A percentile compares a stretch with the other conserved stretches of the same genome.
Conservation (phyloP, 192 early-diverging fungal species). For the Entomortierella chlamydospora region DNA sequence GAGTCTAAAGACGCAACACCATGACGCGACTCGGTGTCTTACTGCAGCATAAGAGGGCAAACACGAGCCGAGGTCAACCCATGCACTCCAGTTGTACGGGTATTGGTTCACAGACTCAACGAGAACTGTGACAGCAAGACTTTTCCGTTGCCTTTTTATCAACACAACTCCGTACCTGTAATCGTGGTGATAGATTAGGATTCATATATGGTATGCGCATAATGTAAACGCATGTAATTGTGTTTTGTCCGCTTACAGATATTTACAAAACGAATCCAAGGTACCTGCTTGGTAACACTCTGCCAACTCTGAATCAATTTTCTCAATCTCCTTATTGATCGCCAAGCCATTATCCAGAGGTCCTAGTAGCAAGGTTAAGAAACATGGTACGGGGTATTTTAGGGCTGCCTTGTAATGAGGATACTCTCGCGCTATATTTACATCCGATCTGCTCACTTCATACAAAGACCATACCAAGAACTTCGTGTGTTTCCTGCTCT, state of each 20-base stretch:
- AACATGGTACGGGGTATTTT: not conserved
- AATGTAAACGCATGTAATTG: too few species aligned
- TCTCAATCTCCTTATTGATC: constrained; percentile 61
- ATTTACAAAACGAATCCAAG: constrained; percentile 77
- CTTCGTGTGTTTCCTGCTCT: constrained; percentile 67
- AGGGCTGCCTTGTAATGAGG: too few species aligned
- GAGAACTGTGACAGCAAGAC: constrained; percentile 64
- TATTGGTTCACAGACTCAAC: constrained; percentile 75
- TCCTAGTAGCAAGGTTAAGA: constrained; percentile 32
- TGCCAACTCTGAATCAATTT: constrained; percentile 60
- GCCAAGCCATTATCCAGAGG: constrained; percentile 56
- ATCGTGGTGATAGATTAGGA: too few species aligned
- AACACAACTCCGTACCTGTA: constrained; percentile 68
- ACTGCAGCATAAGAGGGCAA: constrained; percentile 58
- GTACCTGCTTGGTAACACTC: constrained; percentile 50
- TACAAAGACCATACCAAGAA: constrained; percentile 53
- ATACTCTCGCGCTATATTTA: too few species aligned
- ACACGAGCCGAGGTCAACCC: constrained; percentile 78
- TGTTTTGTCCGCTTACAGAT: constrained; percentile 66
- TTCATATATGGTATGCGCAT: too few species aligned
- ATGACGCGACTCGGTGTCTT: not conserved
- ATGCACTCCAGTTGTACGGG: constrained; percentile 93
- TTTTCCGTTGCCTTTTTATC: constrained; percentile 51
- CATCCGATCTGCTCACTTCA: too few species aligned
- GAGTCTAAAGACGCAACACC: too few species aligned